Evolutionary conservation across 305 asterid genomes (phyloP).

Genomic region (Fraxinus sp.): DNA sequence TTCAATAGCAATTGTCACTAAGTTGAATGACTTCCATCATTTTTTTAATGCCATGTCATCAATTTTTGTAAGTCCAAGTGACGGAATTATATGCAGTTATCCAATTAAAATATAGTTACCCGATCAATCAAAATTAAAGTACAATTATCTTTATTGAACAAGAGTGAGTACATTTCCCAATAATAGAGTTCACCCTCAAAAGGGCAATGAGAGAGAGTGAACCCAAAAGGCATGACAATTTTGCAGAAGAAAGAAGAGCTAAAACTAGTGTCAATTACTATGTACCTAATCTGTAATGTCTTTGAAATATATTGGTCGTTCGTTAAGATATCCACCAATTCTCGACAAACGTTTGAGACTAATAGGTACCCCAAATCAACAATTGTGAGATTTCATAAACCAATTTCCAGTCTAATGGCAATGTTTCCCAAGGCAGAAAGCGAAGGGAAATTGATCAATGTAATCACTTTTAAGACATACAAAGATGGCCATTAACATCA

Average conservation of each 20-base stretch:
- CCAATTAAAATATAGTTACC: background rate
- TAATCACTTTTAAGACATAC: background rate
- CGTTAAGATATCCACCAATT: background rate
- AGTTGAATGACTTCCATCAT: background rate
- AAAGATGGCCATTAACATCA: background rate
- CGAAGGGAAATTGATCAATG: background rate
- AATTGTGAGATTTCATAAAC: background rate
- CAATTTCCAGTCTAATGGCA: background rate
- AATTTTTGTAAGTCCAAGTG: background rate
- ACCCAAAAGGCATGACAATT: background rate
- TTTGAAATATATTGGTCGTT: background rate
- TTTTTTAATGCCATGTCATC: background rate
- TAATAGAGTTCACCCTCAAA: background rate
- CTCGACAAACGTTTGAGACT: background rate
- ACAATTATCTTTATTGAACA: background rate
- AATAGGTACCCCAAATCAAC: background rate
- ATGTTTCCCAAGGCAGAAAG: background rate
- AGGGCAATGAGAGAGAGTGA: background rate
- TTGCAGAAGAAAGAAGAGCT: background rate
- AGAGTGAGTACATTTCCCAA: background rate
- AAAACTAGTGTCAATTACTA: background rate
- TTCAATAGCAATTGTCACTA: background rate
- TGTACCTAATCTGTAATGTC: background rate
- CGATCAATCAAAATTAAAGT: background rate
- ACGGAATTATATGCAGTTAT: background rate